Evolutionary conservation across 805 yeast genomes (phyloP), one percentile per base, ranked within the genome.

Genomic region (Phaffomyces thermotolerans): DNA sequence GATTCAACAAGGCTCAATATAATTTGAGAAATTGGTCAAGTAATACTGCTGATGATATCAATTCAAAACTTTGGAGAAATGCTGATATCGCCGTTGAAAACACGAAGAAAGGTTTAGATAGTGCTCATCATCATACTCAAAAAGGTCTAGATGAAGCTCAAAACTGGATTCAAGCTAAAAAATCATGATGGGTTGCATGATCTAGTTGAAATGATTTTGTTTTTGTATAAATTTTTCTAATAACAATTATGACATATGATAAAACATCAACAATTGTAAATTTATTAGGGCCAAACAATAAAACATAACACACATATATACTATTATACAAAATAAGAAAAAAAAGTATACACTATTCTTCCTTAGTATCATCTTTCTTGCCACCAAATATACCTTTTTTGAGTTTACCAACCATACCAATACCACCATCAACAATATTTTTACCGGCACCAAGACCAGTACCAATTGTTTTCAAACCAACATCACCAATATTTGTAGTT

Each of bases 391-490:
- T 59, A 31, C 69, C 62, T 23, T 65, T 66, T 41, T 65, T 68
- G 33, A 65, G 63, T 44, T 63, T 66, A 14, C 71, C 69, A 38
- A 66, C 70, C 27, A 73, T 67, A 17, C 71, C 72, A 18, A 66
- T 64, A 37, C 71, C 72, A 32, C 75, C 72, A 27, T 69, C 70
- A 40, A 69, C 64, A 15, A 69, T 68, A 7, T 64, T 54, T 22
- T 67, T 63, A 40, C 75, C 76, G 8, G 69, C 63, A 41, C 71
- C 72, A 15, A 65, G 41, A 20, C 80, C 83, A 36, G 72, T 68
- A 14, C 76, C 76, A 42, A 71, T 62, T 8, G 70, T 69, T 47
- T 76, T 78, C 42, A 73, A 71, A 17, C 82, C 82, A 23, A 66
- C 65, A 31, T 67, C 73, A 36, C 72, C 69, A 34, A 75, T 64